A percentile compares a stretch with the other conserved stretches of the same genome.
Conservation (phyloP, 164 flowering plant species). For the Houttuynia cordata region DNA sequence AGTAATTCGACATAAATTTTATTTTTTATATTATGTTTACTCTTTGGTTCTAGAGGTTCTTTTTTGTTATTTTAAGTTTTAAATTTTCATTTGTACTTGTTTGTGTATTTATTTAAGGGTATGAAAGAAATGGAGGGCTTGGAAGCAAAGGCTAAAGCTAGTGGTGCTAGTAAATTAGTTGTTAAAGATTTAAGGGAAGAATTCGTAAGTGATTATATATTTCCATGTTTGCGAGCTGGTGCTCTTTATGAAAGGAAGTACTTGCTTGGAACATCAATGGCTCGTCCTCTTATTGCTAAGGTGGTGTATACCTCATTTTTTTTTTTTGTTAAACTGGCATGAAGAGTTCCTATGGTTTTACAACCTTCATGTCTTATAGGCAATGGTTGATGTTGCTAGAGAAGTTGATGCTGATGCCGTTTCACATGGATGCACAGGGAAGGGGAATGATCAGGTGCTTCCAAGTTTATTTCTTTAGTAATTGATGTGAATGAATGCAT, state of each 20-base stretch:
- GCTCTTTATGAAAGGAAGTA: constrained; percentile 93
- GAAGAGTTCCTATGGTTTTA: background rate
- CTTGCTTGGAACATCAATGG: constrained; percentile 97
- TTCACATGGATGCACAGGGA: constrained; percentile 96
- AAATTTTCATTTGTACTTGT: background rate
- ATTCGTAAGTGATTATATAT: constrained; percentile 77
- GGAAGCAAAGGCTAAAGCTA: constrained; percentile 90
- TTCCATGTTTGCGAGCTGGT: constrained; percentile 93
- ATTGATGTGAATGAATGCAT: background rate
- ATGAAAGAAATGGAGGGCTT: constrained; percentile 69
- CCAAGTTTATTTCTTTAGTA: background rate
- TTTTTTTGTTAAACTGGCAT: too few relatives aligned
- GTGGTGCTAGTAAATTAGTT: constrained; percentile 89
- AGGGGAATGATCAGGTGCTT: constrained; percentile 93
- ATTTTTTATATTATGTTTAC: background rate
- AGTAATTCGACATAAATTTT: constrained; percentile 28
- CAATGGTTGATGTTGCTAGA: constrained; percentile 92
- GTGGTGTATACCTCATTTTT: constrained; percentile 34
- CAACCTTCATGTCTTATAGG: constrained; percentile 24
- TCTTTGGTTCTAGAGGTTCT: background rate
- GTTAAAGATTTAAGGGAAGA: constrained; percentile 89
- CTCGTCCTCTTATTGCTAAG: constrained; percentile 98
- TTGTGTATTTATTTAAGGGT: constrained; percentile 35
- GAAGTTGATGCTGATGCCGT: constrained; percentile 99
- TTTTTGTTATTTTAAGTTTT: background rate